Evolutionary conservation across 441 rosid species (phyloP).

Genomic region (Viola pubescens): DNA sequence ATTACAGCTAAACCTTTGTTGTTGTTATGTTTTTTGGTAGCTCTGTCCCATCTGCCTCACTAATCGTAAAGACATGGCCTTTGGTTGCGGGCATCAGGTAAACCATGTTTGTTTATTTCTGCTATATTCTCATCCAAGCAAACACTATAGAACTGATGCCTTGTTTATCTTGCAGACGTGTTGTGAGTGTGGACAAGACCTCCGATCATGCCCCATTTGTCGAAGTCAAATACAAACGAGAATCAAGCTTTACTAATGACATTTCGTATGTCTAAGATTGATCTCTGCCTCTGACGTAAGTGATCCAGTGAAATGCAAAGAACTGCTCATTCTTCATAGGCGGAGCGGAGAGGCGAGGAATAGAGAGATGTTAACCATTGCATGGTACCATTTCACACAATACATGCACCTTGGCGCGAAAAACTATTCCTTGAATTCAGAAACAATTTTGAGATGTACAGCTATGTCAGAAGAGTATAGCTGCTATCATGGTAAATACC

Average conservation of each 20-base stretch:
- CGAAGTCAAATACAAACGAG: conserved; percentile 58
- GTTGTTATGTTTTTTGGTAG: conserved; percentile 25
- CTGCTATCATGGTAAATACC: background rate
- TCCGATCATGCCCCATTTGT: conserved; percentile 74
- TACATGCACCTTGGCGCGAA: background rate
- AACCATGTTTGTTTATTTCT: conserved; percentile 11
- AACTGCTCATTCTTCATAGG: conserved; percentile 3
- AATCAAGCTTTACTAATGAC: conserved; percentile 63
- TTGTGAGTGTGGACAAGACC: conserved; percentile 77
- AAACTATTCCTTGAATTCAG: background rate
- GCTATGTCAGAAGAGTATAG: background rate
- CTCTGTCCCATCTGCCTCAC: conserved; percentile 70
- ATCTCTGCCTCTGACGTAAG: conserved; percentile 3
- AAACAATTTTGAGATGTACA: conserved; percentile 1
- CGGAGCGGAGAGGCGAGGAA: background rate
- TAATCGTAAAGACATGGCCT: conserved; percentile 75
- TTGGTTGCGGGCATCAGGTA: conserved; percentile 96
- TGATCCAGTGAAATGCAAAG: conserved; percentile 18
- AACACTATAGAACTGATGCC: conserved; percentile 6
- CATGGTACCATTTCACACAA: background rate
- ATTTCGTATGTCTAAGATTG: background rate
- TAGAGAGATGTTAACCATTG: conserved; percentile 11
- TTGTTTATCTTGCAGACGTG: conserved; percentile 49
- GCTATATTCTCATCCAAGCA: background rate
- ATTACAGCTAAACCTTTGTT: conserved; percentile 5